Evolutionary conservation across 306 rosid species (phyloP).

Genomic region (Begonia masoniana): DNA sequence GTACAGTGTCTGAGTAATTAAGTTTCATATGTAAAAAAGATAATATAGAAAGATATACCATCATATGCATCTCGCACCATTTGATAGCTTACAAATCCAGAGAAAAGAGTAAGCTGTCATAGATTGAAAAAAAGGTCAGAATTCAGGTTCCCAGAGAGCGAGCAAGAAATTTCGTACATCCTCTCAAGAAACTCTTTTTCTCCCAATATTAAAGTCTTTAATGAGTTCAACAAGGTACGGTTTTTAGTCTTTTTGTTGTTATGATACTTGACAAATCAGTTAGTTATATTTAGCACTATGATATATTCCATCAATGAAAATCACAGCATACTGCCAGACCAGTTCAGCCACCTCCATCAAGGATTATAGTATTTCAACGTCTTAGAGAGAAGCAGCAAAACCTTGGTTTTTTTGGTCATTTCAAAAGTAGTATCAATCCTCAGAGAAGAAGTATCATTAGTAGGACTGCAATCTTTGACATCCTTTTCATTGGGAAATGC

Average conservation of each 20-base stretch:
- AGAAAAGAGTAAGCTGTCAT: conserved; percentile 91
- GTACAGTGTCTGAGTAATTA: no score
- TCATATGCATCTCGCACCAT: conserved; percentile 99
- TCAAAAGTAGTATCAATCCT: conserved; percentile 21
- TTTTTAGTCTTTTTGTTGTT: no score
- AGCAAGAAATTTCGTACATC: no score
- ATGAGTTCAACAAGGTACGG: background rate
- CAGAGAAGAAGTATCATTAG: conserved; percentile 21
- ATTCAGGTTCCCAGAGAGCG: no score
- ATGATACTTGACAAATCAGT: no score
- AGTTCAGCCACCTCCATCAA: background rate
- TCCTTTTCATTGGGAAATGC: conserved; percentile 64
- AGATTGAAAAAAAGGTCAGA: background rate
- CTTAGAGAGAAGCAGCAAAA: conserved; percentile 22
- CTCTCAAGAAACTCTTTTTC: no score
- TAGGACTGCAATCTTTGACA: conserved; percentile 34
- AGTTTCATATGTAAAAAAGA: no score
- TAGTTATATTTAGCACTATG: no score
- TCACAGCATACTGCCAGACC: no score
- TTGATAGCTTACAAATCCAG: conserved; percentile 98
- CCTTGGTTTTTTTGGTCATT: conserved; percentile 51
- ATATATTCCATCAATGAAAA: no score
- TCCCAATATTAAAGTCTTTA: no score
- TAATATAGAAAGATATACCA: conserved; percentile 31
- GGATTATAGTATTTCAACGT: background rate